Conservation (phyloP, 371 early-diverging fungal genomes). For the Zychaea mexicana region DNA sequence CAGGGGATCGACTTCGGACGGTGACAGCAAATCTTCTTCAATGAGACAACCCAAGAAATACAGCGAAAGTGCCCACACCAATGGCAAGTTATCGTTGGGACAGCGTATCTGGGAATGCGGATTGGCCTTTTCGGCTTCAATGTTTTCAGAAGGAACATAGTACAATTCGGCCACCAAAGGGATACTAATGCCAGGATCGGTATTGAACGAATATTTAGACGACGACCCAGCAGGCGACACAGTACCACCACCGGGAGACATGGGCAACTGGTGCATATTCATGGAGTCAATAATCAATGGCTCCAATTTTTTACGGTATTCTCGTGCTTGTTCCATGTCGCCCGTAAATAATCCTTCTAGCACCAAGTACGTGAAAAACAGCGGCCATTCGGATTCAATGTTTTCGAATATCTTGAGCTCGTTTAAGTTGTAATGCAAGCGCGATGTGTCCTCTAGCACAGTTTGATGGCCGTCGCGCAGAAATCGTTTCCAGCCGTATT, state of each 20-base stretch:
- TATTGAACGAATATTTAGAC: neutral
- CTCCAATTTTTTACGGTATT: constrained; percentile 70
- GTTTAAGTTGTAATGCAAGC: constrained; percentile 83
- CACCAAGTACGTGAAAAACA: constrained; percentile 90
- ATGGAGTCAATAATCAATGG: constrained; percentile 74
- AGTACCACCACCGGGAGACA: constrained; percentile 12
- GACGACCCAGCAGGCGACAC: constrained; percentile 9
- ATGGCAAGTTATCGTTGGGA: constrained; percentile 86
- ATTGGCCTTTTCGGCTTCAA: constrained; percentile 75
- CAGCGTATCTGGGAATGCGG: constrained; percentile 80
- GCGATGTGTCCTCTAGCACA: constrained; percentile 75
- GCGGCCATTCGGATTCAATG: constrained; percentile 92
- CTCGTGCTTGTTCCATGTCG: constrained; percentile 68
- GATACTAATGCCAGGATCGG: constrained; percentile 16
- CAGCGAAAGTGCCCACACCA: constrained; percentile 91
- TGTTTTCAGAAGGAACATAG: constrained; percentile 73
- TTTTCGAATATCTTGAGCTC: constrained; percentile 87
- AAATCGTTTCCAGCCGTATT: constrained; percentile 88
- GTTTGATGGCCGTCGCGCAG: constrained; percentile 92
- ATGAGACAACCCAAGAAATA: constrained; percentile 80
- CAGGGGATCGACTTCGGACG: constrained; percentile 88
- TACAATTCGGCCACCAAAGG: constrained; percentile 82
- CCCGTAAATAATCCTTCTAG: constrained; percentile 81
- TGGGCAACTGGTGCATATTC: constrained; percentile 29
- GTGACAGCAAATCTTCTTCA: constrained; percentile 75